Percentiles rank a stretch among this genome's conserved stretches.
These are phyloP conservation scores for Gigaspora rosea DNA, from an alignment of 192 early-diverging fungal genomes.

Conservation along the genomic window DNA sequence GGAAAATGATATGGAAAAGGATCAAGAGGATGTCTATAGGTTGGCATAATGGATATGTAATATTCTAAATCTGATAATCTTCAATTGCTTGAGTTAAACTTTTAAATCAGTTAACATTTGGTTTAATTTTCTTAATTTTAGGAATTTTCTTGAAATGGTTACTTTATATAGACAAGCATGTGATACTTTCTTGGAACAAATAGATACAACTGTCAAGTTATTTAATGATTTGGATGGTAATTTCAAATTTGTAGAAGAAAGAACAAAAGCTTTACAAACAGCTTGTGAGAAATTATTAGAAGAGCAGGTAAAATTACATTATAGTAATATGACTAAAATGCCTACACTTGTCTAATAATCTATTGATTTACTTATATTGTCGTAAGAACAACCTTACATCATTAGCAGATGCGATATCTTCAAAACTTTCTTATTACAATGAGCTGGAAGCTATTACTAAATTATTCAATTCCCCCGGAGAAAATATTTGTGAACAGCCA, in stretches of 20 bases:
- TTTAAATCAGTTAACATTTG: not conserved
- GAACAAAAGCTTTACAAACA: conserved; percentile 74
- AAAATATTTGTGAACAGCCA: conserved; percentile 74
- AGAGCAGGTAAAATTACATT: conserved; percentile 52
- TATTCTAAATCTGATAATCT: not conserved
- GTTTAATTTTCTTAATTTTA: conserved; percentile 29
- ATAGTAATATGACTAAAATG: too few species aligned
- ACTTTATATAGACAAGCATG: conserved; percentile 62
- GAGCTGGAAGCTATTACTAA: conserved; percentile 80
- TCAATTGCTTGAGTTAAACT: not conserved
- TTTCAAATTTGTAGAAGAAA: conserved; percentile 78
- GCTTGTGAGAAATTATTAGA: conserved; percentile 79
- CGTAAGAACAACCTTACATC: conserved; percentile 57
- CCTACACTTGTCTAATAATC: not conserved
- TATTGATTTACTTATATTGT: not conserved
- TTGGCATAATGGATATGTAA: conserved; percentile 36
- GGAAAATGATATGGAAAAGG: conserved; percentile 82
- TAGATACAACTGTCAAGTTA: conserved; percentile 56
- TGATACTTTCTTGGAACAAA: conserved; percentile 62
- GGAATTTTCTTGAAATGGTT: conserved; percentile 64
- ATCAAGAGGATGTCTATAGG: conserved; percentile 84
- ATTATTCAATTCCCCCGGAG: conserved; percentile 81
- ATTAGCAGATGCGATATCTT: conserved; percentile 58
- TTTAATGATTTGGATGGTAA: conserved; percentile 66
- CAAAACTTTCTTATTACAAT: conserved; percentile 77